Evolutionary conservation across 2,329 filamentous ascomycete genomes (phyloP).

Genomic region (Claviceps digitariae): DNA sequence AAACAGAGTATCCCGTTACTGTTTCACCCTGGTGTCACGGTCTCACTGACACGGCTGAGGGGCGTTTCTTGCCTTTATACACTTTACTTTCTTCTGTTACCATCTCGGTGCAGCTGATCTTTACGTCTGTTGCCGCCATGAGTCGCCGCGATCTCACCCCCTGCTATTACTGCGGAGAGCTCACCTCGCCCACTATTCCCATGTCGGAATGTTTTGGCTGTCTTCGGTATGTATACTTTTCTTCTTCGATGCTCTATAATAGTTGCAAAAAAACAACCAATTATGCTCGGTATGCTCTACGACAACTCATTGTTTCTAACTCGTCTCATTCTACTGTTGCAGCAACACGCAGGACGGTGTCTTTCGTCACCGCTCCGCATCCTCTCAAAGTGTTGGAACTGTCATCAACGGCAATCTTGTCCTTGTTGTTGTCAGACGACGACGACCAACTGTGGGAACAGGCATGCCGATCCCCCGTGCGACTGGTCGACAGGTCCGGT

Average conservation of each 20-base stretch:
- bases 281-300: not conserved
- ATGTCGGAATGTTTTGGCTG: constrained; percentile 12
- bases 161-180: constrained; percentile 10
- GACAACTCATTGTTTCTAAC: not conserved
- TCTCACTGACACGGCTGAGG: not conserved
- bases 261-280: too few species aligned
- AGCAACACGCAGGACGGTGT: not conserved
- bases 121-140: not conserved
- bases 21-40: not conserved
- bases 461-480: not conserved
- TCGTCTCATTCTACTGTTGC: not conserved
- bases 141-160: not conserved
- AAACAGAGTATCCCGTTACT: not conserved
- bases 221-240: constrained; percentile 5
- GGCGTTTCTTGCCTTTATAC: not conserved
- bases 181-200: constrained; percentile 8
- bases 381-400: not conserved
- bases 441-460: not conserved
- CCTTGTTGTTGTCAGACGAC: not conserved
- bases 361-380: not conserved
- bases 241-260: too few species aligned
- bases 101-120: not conserved
- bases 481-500: not conserved
- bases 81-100: not conserved
- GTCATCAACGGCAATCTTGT: not conserved